Evolutionary conservation across 805 yeast genomes (phyloP).

Genomic region (Metschnikowia borealis): DNA sequence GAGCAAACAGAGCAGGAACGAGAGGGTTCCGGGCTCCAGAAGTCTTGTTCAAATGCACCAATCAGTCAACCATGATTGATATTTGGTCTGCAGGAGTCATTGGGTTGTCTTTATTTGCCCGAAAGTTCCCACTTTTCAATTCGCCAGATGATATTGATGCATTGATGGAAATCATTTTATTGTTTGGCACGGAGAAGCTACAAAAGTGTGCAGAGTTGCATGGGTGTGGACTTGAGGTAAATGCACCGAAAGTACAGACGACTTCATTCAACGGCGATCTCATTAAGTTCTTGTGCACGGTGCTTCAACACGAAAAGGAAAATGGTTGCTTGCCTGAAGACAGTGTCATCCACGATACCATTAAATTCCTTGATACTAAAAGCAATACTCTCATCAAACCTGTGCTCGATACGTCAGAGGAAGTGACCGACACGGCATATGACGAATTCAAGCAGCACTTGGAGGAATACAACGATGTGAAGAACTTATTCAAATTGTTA

Average conservation of each 20-base stretch:
- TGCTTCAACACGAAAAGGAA: slow-evolving; percentile 40
- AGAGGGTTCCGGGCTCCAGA: slow-evolving; percentile 95
- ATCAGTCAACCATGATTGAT: slow-evolving; percentile 78
- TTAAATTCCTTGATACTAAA: slow-evolving; percentile 44
- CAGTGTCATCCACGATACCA: slow-evolving; percentile 66
- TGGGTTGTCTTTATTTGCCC: slow-evolving; percentile 66
- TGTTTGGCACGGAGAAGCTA: slow-evolving; percentile 75
- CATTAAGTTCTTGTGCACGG: slow-evolving; percentile 25
- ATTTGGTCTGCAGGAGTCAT: slow-evolving; percentile 94
- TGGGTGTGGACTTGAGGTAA: slow-evolving; percentile 77
- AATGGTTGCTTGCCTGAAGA: slow-evolving; percentile 64
- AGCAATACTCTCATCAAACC: slow-evolving; percentile 34
- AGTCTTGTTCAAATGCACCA: slow-evolving; percentile 79
- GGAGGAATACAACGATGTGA: slow-evolving; percentile 37
- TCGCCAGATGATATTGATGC: slow-evolving; percentile 94
- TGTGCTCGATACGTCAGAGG: slow-evolving; percentile 10
- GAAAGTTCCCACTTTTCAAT: slow-evolving; percentile 90
- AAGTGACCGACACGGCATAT: slow-evolving; percentile 11
- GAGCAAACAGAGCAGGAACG: slow-evolving; percentile 97
- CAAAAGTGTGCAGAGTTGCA: slow-evolving; percentile 77
- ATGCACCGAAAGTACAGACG: slow-evolving; percentile 17
- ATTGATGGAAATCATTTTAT: slow-evolving; percentile 70
- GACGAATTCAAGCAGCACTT: slow-evolving; percentile 17
- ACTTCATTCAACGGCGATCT: slow-evolving; percentile 29
- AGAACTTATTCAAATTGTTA: slow-evolving; percentile 51